A percentile compares a stretch with the other conserved stretches of the same genome.
These are phyloP conservation scores for Suillus fuscotomentosus DNA, from an alignment of 768 basidiomycete species.

Conservation along the genomic window DNA sequence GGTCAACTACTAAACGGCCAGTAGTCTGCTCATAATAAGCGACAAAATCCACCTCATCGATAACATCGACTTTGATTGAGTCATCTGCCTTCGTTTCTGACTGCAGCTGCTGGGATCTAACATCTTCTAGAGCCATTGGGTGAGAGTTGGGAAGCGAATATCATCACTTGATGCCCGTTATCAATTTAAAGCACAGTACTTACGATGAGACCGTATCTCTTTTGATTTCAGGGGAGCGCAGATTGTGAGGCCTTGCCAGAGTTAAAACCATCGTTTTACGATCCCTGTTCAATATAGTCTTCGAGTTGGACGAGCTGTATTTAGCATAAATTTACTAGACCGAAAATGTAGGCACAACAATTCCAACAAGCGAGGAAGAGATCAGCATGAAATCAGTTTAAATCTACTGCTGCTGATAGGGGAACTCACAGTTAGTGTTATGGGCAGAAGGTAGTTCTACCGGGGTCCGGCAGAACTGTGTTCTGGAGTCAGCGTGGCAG, in stretches of 20 bases:
- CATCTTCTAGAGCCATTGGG: not conserved
- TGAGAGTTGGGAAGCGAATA: not conserved
- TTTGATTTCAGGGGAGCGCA: not conserved
- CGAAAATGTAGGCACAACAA: too few species aligned
- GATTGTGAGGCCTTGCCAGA: not conserved
- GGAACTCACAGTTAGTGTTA: too few species aligned
- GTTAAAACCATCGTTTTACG: too few species aligned
- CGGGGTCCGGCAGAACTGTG: too few species aligned
- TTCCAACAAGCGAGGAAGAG: too few species aligned
- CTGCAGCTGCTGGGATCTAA: not conserved
- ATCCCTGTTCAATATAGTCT: too few species aligned
- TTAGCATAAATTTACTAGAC: too few species aligned
- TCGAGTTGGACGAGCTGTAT: too few species aligned
- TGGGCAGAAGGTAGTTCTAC: too few species aligned
- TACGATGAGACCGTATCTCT: not conserved
- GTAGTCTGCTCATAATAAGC: constrained; percentile 53
- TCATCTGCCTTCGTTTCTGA: not conserved
- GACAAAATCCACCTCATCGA: constrained; percentile 31
- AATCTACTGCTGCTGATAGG: too few species aligned
- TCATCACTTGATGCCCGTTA: not conserved
- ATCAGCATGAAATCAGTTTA: too few species aligned
- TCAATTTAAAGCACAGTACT: not conserved
- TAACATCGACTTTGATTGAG: not conserved
- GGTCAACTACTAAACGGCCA: constrained; percentile 62
- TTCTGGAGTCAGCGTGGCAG: too few species aligned